A percentile compares a stretch with the other conserved stretches of the same genome.
These are phyloP conservation scores for Macrotyloma uniflorum DNA, from an alignment of 306 rosid species.

Conservation along the genomic window DNA sequence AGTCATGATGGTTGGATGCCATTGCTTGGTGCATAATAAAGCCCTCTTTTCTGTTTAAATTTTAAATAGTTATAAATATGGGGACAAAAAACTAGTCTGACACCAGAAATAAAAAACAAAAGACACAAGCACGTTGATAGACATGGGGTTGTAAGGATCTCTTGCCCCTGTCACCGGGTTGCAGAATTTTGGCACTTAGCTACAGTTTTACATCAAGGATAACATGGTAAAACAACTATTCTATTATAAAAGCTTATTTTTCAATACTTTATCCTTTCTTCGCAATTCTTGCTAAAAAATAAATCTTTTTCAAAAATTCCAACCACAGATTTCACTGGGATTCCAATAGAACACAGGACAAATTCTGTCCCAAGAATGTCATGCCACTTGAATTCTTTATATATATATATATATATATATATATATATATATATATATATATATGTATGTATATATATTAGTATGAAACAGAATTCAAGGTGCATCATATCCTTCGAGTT, in stretches of 20 bases:
- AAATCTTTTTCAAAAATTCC: not conserved
- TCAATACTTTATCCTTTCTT: conserved; percentile 1
- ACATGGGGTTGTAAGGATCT: not conserved
- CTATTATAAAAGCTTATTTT: not conserved
- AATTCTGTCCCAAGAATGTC: conserved; percentile 18
- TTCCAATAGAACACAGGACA: conserved; percentile 10
- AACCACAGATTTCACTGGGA: conserved; percentile 7
- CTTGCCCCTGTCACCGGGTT: not conserved
- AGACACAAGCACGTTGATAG: not conserved
- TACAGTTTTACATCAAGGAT: not conserved
- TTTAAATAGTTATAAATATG: not conserved
- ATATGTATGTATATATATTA: no score
- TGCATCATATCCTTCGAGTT: conserved; percentile 28
- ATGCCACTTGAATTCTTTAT: conserved; percentile 44
- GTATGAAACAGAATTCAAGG: not conserved
- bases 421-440: no score
- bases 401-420: no score
- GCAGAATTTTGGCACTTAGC: not conserved
- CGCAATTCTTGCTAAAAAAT: not conserved
- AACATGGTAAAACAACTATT: not conserved
- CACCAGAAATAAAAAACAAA: not conserved
- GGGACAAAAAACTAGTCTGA: not conserved
- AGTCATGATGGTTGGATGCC: not conserved
- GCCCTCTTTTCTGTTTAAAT: not conserved
- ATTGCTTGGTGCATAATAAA: not conserved